Evolutionary conservation across 139 green algal species (phyloP), one percentile per base, ranked within the genome.

Genomic region (Haematococcus lacustris): DNA sequence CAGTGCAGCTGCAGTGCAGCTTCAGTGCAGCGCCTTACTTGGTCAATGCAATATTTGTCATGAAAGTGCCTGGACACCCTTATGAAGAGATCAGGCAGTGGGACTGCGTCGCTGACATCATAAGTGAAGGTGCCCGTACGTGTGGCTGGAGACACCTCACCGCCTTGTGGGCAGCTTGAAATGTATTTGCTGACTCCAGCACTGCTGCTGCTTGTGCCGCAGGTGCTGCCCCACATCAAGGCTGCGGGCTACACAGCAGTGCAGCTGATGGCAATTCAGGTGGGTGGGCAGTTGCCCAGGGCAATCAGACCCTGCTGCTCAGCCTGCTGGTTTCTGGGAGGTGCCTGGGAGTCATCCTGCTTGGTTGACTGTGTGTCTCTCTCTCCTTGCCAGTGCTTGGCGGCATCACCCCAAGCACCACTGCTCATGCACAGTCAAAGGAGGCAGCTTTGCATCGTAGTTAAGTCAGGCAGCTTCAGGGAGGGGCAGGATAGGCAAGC

Each of bases 221-320:
- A 90, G 28, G 88, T 98, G 38, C 80, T 98, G 39, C 94, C 94
- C 5, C 82, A 91, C 53, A 88, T 98, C 74, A 81, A 85, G 51
- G 72, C 69, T 1, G 76, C 79, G 68, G 43, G 43, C 43, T 98
- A 98, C 87, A 98, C 91, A 37, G 85, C 89, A 25, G 78, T 97
- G 2, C 91, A 95, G 77, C 84, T 98, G 53, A 96, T 96, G 91
- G 93, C 92, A 2, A 75, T 98, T 2, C 85, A 91, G 85, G 76
- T 82, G 41, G 32, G 53, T 2, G 40, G 25, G 13, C n/a, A n/a
- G n/a, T n/a, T 4, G 4, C 39, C 7, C 60, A 28, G 13, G 47
- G 21, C 13, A 13, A 57, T 28, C 13, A 57, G 47, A 57, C 21
- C 13, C 47, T 13, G 13, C 47, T 57, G 47, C 47, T 28, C 21